Evolutionary conservation across 2,329 filamentous ascomycete species (phyloP), one percentile per base, ranked within the genome.

Genomic region (Aschersonia sp.): DNA sequence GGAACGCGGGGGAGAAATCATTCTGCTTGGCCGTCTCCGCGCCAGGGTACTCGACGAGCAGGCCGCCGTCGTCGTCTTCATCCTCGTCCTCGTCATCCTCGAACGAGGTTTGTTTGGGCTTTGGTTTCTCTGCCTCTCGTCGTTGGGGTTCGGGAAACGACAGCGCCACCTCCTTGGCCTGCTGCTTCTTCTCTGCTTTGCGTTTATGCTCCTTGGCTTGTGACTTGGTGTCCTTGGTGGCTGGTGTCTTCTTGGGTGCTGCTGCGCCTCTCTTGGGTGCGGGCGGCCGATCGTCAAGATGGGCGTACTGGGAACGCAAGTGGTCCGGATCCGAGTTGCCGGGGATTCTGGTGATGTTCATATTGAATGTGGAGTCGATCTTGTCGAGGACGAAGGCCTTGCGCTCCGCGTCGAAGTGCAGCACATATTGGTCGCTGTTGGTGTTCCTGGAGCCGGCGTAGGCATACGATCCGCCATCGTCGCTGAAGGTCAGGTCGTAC

Each of bases 361-460:
- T 89, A 58, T 87, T 82, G 65, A 94, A 84, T 40, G 82, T 81
- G n/a, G 82, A 84, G 59, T 87, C 79, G 48, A 96, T 71, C 46
- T 80, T 80, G 67, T 96, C 88, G 48, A 96, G 74, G 31, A 92
- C 80, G 54, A 92, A 92, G 48, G 76, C 82, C 58, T 91, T 80
- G 47, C 78, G 80, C 20, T 73, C 69, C 6, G 82, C 73, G 62
- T 94, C 85, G 59, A 91, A 92, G 50, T 91, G 76, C 46, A 94
- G 74, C 40, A 82, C 75, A 58, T 77, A 82, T 59, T 81, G 73
- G 48, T 68, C 70, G 49, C 75, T 70, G 50, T 73, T 72, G 30
- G 70, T 73, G 48, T 72, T 73, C 47, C 80, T 72, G 2, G 71
- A 72, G 50, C 82, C 81, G 43, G 74, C 71, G 59, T 80, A 83